Evolutionary conservation across 768 basidiomycete genomes (phyloP).

Genomic region (Pleurotus giganteus): DNA sequence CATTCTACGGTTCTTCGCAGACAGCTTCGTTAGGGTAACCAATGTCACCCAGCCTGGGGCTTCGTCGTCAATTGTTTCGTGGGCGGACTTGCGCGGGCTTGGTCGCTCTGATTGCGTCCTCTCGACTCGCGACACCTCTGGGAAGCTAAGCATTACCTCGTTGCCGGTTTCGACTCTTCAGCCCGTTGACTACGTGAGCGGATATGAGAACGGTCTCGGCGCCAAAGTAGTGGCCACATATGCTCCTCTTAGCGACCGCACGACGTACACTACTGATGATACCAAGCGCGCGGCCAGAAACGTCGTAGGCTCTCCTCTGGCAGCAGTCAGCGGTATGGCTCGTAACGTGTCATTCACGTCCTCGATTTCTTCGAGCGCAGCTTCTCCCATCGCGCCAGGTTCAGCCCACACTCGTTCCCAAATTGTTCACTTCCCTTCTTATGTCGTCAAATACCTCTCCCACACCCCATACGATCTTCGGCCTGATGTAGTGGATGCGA

Average conservation of each 20-base stretch:
- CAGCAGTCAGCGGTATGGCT: background rate
- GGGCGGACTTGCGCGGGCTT: slow-evolving; percentile 3
- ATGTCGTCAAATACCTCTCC: background rate
- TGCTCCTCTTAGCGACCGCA: slow-evolving; percentile 2
- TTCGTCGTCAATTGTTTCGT: background rate
- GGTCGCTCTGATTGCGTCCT: slow-evolving; percentile 1
- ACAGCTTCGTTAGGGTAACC: background rate
- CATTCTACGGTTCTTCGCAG: background rate
- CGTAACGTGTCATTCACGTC: slow-evolving; percentile 1
- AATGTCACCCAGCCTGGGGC: background rate
- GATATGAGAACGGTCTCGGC: background rate
- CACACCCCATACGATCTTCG: background rate
- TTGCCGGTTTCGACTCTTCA: background rate
- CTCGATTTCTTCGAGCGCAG: background rate
- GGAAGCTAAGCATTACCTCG: background rate
- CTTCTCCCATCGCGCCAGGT: background rate
- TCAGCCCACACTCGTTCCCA: background rate
- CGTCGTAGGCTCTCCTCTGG: background rate
- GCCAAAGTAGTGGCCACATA: slow-evolving; percentile 1
- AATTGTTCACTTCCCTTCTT: slow-evolving; percentile 3
- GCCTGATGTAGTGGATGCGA: background rate
- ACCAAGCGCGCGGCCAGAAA: background rate
- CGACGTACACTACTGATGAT: background rate
- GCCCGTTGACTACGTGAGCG: background rate
- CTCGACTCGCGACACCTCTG: background rate